Evolutionary conservation across 768 basidiomycete genomes (phyloP), one percentile per base, ranked within the genome.

Genomic region (Calocera cornea): DNA sequence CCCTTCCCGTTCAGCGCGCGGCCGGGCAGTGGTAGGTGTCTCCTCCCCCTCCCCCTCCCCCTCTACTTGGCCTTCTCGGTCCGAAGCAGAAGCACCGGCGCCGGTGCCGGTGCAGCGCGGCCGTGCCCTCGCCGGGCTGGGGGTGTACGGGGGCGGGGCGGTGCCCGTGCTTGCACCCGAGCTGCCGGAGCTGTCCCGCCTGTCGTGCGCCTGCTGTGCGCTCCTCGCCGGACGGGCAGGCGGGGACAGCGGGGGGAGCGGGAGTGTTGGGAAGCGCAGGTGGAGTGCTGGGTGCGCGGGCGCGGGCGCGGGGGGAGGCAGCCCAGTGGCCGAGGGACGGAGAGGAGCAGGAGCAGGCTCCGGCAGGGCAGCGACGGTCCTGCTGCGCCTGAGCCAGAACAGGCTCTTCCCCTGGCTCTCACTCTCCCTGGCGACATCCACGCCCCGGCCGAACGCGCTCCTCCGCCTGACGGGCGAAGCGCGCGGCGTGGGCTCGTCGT

Each of bases 81-180:
- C n/a, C n/a, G n/a, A n/a, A n/a, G n/a, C n/a, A n/a, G n/a, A n/a
- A n/a, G n/a, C n/a, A n/a, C n/a, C n/a, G 83, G 84, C 10, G 71
- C 81, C 41, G 86, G 86, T 74, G 86, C 84, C 86, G 1, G 86
- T 87, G 70, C 64, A 87, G 36, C 79, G 82, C n/a, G 85, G 87
- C 71, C 87, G 87, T 70, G 82, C 80, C 0, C 76, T 86, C 44
- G 19, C 44, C 19, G 44, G 44, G 19, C 44, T 47, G 24, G 44
- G 44, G 19, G 44, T 47, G 19, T 47, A 47, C 5, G 44, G 44
- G 8, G 44, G 44, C 5, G 44, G 44, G 44, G 44, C 44, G 44
- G 8, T 19, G 8, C 44, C 44, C 19, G 44, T 47, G 44, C 44
- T 38, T 14, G 36, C 36, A 14, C 36, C 14, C 7, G 36, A 38